Conservation (phyloP, 2,329 filamentous ascomycete species). For the Lachnellula subtilissima region DNA sequence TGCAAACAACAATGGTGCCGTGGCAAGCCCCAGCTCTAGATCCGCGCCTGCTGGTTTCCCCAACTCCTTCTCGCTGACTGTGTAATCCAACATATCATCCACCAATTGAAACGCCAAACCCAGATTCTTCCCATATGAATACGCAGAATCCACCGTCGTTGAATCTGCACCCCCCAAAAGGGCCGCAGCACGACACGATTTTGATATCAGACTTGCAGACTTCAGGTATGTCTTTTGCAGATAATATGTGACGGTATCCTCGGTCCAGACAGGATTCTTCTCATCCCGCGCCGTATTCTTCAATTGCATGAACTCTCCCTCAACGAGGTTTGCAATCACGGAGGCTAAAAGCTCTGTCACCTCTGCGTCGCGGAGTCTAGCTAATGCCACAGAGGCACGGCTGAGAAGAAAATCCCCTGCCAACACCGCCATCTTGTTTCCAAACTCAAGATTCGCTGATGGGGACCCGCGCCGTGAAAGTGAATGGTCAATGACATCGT, state of each 20-base stretch:
- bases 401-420: constrained; percentile 96
- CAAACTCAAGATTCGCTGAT: constrained; percentile 90
- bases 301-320: constrained; percentile 99
- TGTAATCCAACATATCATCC: constrained; percentile 97
- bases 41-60: constrained; percentile 96
- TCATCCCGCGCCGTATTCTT: constrained; percentile 94
- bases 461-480: constrained; percentile 76
- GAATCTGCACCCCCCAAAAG: constrained; percentile 73
- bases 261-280: constrained; percentile 75
- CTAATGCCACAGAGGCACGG: constrained; percentile 86
- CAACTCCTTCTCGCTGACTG: constrained; percentile 74
- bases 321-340: constrained; percentile 94
- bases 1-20: constrained; percentile 88
- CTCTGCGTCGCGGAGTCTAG: constrained; percentile 84
- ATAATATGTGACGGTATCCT: constrained; percentile 88
- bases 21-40: constrained; percentile 86
- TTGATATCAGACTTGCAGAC: constrained; percentile 91
- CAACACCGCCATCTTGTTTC: constrained; percentile 98
- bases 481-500: constrained; percentile 96
- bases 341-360: constrained; percentile 92
- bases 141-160: constrained; percentile 83
- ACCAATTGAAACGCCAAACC: constrained; percentile 95
- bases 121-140: constrained; percentile 87
- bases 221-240: constrained; percentile 98
- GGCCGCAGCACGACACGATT: constrained; percentile 87